These are phyloP conservation scores for Chlorella sp. DNA, from an alignment of 139 green algal genomes.

Conservation along the genomic window DNA sequence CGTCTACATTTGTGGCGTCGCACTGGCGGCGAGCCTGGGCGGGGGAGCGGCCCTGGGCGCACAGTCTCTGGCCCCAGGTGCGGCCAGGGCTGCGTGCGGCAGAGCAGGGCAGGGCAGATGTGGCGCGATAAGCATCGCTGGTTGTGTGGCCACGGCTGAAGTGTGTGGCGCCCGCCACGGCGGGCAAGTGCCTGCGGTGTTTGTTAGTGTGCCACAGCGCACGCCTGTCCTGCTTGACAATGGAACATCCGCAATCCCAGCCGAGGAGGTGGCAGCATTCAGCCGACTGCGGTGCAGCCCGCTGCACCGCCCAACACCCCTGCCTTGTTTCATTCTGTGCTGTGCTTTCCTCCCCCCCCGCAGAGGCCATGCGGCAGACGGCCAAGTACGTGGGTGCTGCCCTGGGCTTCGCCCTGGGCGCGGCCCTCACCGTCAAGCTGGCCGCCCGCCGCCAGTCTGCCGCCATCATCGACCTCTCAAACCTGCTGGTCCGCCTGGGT, in stretches of 20 bases:
- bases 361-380: slow-evolving; percentile 53
- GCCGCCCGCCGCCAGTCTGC: slow-evolving; percentile 72
- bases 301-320: too few relatives aligned
- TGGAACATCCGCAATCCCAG: too few relatives aligned
- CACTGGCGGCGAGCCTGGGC: slow-evolving; percentile 55
- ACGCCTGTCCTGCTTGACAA: too few relatives aligned
- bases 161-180: too few relatives aligned
- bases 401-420: slow-evolving; percentile 55
- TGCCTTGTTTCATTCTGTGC: too few relatives aligned
- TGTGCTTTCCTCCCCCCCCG: neutral
- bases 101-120: too few relatives aligned
- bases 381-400: slow-evolving; percentile 50
- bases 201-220: neutral
- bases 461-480: slow-evolving; percentile 80
- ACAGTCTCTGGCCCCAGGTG: slow-evolving; percentile 6
- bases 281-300: neutral
- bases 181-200: too few relatives aligned
- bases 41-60: slow-evolving; percentile 57
- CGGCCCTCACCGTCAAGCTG: slow-evolving; percentile 45
- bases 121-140: neutral
- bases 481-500: slow-evolving; percentile 72
- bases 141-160: too few relatives aligned
- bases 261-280: neutral
- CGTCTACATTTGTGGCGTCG: slow-evolving; percentile 69
- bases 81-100: too few relatives aligned